A percentile compares a stretch with the other conserved stretches of the same genome.
Evolutionary conservation across 2,329 filamentous ascomycete genomes (phyloP).

Genomic region (Tricladium varicosporioides): DNA sequence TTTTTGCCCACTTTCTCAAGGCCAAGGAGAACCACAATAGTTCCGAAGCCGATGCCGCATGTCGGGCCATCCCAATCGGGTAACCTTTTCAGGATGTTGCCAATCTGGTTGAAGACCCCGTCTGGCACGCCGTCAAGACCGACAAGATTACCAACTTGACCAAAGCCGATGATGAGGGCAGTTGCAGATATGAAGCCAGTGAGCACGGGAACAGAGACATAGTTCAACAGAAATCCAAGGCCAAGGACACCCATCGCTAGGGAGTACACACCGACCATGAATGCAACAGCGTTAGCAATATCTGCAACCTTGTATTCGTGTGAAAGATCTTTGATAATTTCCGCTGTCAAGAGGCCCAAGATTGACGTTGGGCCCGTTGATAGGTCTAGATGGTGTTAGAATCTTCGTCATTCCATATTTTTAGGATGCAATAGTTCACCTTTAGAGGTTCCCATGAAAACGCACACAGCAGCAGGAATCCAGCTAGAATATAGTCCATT

Average conservation of each 20-base stretch:
- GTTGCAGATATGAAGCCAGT: conserved; percentile 66
- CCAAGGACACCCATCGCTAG: conserved; percentile 59
- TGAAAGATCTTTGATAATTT: conserved; percentile 54
- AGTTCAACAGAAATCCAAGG: conserved; percentile 64
- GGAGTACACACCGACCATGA: conserved; percentile 61
- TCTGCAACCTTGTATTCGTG: conserved; percentile 52
- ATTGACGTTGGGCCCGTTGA: conserved; percentile 64
- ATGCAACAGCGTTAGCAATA: conserved; percentile 59
- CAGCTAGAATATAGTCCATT: conserved; percentile 60
- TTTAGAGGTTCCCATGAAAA: conserved; percentile 61
- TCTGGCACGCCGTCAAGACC: conserved; percentile 44
- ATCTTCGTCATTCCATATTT: not conserved
- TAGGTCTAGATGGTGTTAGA: conserved; percentile 43
- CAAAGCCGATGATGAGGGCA: conserved; percentile 62
- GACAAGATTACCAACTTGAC: conserved; percentile 47
- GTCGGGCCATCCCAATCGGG: conserved; percentile 57
- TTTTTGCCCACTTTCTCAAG: conserved; percentile 57
- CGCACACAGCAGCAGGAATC: conserved; percentile 55
- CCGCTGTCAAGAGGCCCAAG: conserved; percentile 60
- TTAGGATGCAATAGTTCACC: conserved; percentile 38
- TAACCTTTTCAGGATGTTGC: conserved; percentile 55
- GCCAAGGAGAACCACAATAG: conserved; percentile 48
- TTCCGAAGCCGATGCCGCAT: conserved; percentile 56
- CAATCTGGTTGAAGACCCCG: conserved; percentile 55
- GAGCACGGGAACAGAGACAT: conserved; percentile 62